Evolutionary conservation across 2,329 filamentous ascomycete species (phyloP).

Genomic region (Thielaviopsis punctulata): DNA sequence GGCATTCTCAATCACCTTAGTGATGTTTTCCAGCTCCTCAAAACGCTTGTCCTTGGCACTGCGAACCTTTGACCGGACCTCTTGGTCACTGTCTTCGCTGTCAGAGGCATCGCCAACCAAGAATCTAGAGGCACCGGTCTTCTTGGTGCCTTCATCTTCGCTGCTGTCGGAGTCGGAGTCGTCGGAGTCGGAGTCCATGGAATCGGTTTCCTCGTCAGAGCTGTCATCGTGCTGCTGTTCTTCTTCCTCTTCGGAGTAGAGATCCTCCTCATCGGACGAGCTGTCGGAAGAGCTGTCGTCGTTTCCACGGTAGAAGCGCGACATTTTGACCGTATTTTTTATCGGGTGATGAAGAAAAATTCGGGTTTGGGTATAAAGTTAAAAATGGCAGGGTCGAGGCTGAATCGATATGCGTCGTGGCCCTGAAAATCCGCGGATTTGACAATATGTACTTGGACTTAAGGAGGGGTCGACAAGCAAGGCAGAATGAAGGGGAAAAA

Average conservation of each 20-base stretch:
- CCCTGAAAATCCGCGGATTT: conserved; percentile 11
- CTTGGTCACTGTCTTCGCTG: conserved; percentile 74
- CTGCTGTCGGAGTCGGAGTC: conserved; percentile 38
- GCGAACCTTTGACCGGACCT: conserved; percentile 74
- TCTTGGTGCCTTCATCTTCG: conserved; percentile 48
- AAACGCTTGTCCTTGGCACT: conserved; percentile 95
- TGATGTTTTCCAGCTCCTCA: conserved; percentile 80
- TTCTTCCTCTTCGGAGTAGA: conserved; percentile 67
- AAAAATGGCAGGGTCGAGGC: conserved; percentile 9
- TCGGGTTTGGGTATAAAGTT: conserved; percentile 2
- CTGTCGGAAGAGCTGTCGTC: conserved; percentile 88
- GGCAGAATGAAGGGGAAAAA: conserved; percentile 5
- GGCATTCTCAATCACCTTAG: conserved; percentile 87
- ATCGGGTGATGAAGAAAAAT: background rate
- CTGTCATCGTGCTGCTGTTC: conserved; percentile 27
- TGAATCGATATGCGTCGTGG: conserved; percentile 10
- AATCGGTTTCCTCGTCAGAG: conserved; percentile 33
- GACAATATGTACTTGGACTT: conserved; percentile 4
- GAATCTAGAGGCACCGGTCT: conserved; percentile 65
- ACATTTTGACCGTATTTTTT: conserved; percentile 37
- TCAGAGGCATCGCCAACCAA: conserved; percentile 59
- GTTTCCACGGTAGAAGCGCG: conserved; percentile 90
- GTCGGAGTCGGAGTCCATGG: conserved; percentile 30
- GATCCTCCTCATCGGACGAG: conserved; percentile 90
- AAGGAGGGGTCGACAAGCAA: conserved; percentile 12